Evolutionary conservation across 129 eudicot genomes (phyloP).

Genomic region (sunflower (Helianthus annuus)): HanXRQr2.0-SUNRISE NC_035449.2:192311461-192311960

Average conservation of each 20-base stretch:
- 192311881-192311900: no score
- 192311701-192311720: background rate
- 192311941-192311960: no score
- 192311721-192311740: slow-evolving; percentile 37
- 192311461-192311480: no score
- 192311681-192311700: slow-evolving; percentile 16
- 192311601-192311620: slow-evolving; percentile 9
- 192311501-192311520: slow-evolving; percentile 5
- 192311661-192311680: slow-evolving; percentile 25
- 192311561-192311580: slow-evolving; percentile 30
- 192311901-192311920: no score
- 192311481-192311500: no score
- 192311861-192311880: background rate
- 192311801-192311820: slow-evolving; percentile 11
- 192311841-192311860: no score
- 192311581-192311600: slow-evolving; percentile 23
- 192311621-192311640: background rate
- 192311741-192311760: background rate
- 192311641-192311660: slow-evolving; percentile 22
- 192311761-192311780: background rate
- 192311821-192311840: no score
- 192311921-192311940: no score
- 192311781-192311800: slow-evolving; percentile 6
- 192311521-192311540: background rate
- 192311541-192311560: slow-evolving; percentile 6